Evolutionary conservation across 2,329 filamentous ascomycete genomes (phyloP).

Genomic region (Anthostomella pinea): DNA sequence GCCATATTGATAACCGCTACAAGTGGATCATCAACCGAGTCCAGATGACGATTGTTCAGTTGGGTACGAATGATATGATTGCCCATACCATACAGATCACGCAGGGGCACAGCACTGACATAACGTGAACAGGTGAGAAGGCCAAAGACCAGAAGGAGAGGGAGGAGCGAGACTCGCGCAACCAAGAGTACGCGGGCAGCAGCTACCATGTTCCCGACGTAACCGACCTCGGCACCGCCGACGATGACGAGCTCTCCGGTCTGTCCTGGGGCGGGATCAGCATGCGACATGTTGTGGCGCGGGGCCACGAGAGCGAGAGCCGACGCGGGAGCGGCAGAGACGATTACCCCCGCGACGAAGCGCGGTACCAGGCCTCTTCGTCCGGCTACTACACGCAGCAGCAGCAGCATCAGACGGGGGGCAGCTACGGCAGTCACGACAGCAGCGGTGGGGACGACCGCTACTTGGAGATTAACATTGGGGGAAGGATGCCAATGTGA

Average conservation of each 20-base stretch:
- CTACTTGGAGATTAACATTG: too few species aligned
- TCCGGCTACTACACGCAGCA: slow-evolving; percentile 29
- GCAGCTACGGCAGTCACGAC: slow-evolving; percentile 16
- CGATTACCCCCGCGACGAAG: slow-evolving; percentile 14
- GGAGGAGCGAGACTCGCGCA: slow-evolving; percentile 59
- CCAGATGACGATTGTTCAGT: too few species aligned
- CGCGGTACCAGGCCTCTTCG: slow-evolving; percentile 22
- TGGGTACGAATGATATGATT: too few species aligned
- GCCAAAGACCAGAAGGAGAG: slow-evolving; percentile 65
- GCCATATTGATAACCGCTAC: too few species aligned
- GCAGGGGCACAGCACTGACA: slow-evolving; percentile 8
- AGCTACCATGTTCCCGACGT: slow-evolving; percentile 61
- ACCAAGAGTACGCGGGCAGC: slow-evolving; percentile 61
- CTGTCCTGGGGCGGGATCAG: slow-evolving; percentile 71
- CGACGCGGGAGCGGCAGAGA: slow-evolving; percentile 31
- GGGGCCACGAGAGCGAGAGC: slow-evolving; percentile 49
- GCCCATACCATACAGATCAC: too few species aligned
- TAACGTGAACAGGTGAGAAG: slow-evolving; percentile 60
- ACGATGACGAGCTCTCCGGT: slow-evolving; percentile 56
- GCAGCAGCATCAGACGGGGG: slow-evolving; percentile 7
- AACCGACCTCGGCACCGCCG: slow-evolving; percentile 50
- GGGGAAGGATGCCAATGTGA: too few species aligned
- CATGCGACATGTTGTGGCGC: slow-evolving; percentile 51
- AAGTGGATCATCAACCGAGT: too few species aligned
- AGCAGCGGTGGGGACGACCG: slow-evolving; percentile 24